A percentile compares a stretch with the other conserved stretches of the same genome.
Conservation (phyloP, 1,284 basidiomycete genomes). For the Uromyces viciae-fabae region DNA sequence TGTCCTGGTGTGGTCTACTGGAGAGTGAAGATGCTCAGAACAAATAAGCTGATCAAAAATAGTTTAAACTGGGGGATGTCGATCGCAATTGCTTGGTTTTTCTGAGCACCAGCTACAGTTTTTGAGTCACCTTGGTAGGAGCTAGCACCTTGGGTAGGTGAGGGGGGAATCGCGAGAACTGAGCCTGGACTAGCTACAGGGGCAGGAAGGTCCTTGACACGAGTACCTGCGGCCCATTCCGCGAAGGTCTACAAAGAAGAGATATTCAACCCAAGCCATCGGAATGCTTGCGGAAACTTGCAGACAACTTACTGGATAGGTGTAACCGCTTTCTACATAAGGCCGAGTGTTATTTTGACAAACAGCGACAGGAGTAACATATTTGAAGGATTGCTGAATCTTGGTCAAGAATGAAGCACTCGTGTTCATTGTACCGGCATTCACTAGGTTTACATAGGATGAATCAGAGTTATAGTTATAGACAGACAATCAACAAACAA, state of each 20-base stretch:
- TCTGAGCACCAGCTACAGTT: not conserved
- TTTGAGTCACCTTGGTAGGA: not conserved
- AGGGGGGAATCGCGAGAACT: constrained; percentile 2
- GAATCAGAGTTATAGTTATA: too few species aligned
- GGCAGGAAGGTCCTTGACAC: not conserved
- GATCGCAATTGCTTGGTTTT: not conserved
- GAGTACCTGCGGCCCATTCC: constrained; percentile 27
- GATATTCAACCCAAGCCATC: not conserved
- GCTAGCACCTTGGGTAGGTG: constrained; percentile 14
- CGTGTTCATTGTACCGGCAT: constrained; percentile 43
- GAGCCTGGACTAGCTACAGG: constrained; percentile 19
- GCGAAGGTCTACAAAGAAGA: constrained; percentile 19
- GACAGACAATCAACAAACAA: constrained; percentile 7
- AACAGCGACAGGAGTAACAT: constrained; percentile 55
- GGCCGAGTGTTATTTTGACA: constrained; percentile 57
- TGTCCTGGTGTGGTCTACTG: too few species aligned
- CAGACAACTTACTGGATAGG: constrained; percentile 50
- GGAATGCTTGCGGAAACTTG: not conserved
- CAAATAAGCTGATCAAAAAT: too few species aligned
- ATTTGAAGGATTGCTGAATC: constrained; percentile 48
- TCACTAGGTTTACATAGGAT: constrained; percentile 24
- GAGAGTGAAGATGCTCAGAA: too few species aligned
- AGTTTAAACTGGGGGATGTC: too few species aligned
- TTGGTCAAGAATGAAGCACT: constrained; percentile 46
- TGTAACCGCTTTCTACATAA: constrained; percentile 57